A percentile compares a stretch with the other conserved stretches of the same genome.
phyloP scores from a whole-genome alignment of 352 stramenopile genomes.

The Globisporangium megalacanthum region DNA sequence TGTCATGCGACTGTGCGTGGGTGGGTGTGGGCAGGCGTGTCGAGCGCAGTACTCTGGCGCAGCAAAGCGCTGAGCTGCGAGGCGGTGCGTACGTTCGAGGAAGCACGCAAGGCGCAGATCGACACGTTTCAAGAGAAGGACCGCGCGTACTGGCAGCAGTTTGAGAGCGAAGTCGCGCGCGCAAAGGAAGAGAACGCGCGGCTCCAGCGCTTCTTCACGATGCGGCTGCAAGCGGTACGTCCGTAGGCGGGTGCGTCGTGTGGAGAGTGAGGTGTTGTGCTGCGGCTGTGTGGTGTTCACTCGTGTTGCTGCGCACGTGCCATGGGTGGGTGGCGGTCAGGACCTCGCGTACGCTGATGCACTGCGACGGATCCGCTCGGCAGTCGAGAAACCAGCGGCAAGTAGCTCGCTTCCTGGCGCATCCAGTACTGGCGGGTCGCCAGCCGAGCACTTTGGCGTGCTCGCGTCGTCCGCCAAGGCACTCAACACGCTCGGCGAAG shows the following conservation, averaged over 20 bases:
- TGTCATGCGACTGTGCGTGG: neutral
- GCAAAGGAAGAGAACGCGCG: constrained; percentile 60
- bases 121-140: constrained; percentile 64
- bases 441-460: constrained; percentile 3
- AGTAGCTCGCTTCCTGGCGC: neutral
- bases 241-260: no score
- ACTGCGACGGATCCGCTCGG: constrained; percentile 50
- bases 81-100: constrained; percentile 59
- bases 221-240: constrained; percentile 54
- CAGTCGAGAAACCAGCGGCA: constrained; percentile 31
- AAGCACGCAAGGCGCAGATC: constrained; percentile 57
- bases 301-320: neutral
- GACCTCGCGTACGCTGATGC: constrained; percentile 74
- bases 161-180: constrained; percentile 66
- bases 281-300: neutral
- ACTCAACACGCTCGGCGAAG: constrained; percentile 53
- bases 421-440: neutral
- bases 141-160: constrained; percentile 70
- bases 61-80: constrained; percentile 60
- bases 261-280: no score
- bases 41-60: constrained; percentile 39
- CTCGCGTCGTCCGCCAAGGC: constrained; percentile 57
- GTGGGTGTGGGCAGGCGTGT: constrained; percentile 13
- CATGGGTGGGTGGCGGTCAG: constrained; percentile 7
- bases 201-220: constrained; percentile 60